phyloP scores from a whole-genome alignment of 176 grass and related monocot genomes.

The Juncus effusus region DNA sequence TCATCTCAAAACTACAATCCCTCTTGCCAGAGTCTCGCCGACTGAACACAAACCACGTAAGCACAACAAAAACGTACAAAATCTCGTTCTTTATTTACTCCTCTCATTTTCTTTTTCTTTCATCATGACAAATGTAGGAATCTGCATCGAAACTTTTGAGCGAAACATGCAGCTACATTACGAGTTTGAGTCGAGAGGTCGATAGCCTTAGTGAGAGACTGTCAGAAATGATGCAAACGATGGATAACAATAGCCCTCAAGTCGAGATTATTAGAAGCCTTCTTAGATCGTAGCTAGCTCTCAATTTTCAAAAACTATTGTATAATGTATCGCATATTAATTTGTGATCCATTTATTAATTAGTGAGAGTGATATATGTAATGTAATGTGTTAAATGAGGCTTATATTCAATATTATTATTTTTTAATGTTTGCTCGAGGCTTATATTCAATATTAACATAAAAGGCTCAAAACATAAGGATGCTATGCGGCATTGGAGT shows the following conservation, averaged over 20 bases:
- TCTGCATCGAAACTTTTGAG: constrained; percentile 33
- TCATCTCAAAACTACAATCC: constrained; percentile 35
- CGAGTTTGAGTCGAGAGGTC: constrained; percentile 36
- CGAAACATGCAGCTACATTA: constrained; percentile 47
- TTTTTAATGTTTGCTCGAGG: too few species aligned
- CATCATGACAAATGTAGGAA: constrained; percentile 9
- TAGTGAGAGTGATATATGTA: too few species aligned
- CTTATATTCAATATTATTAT: too few species aligned
- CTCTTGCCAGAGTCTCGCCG: constrained; percentile 34
- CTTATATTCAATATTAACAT: too few species aligned
- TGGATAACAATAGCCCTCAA: constrained; percentile 31
- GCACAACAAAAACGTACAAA: constrained; percentile 2
- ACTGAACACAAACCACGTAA: constrained; percentile 20
- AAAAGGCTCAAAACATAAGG: too few species aligned
- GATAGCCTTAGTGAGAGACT: constrained; percentile 32
- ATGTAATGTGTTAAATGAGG: too few species aligned
- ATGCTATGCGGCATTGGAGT: too few species aligned
- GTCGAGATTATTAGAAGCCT: constrained; percentile 37
- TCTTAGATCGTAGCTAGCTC: constrained; percentile 21
- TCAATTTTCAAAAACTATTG: neutral
- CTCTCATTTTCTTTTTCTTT: neutral
- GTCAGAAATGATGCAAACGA: constrained; percentile 29
- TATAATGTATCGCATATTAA: too few species aligned
- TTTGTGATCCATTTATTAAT: too few species aligned
- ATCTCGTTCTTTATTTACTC: neutral